A percentile compares a stretch with the other conserved stretches of the same genome.
Conservation (phyloP, 1,284 basidiomycete species). For the Mycena sp. region DNA sequence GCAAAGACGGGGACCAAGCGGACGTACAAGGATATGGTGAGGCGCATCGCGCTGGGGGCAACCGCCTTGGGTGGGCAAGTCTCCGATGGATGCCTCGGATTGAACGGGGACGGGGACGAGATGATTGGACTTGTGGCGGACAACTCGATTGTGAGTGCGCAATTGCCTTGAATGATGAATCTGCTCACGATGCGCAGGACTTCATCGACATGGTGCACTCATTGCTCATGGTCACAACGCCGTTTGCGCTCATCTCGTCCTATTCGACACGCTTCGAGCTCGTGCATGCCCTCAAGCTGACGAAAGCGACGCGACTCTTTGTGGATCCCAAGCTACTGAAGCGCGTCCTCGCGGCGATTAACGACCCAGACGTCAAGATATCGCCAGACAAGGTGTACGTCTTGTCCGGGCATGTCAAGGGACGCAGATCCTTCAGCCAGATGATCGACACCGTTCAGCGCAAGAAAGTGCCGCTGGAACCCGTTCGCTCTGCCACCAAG, state of each 20-base stretch:
- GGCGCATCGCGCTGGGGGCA: slow-evolving; percentile 61
- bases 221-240: slow-evolving; percentile 53
- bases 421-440: slow-evolving; percentile 54
- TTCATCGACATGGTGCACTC: slow-evolving; percentile 18
- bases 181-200: slow-evolving; percentile 17
- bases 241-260: slow-evolving; percentile 70
- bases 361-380: slow-evolving; percentile 62
- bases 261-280: slow-evolving; percentile 76
- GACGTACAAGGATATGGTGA: slow-evolving; percentile 58
- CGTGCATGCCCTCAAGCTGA: slow-evolving; percentile 61
- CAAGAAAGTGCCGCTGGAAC: slow-evolving; percentile 51
- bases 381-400: slow-evolving; percentile 61
- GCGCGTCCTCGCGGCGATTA: slow-evolving; percentile 53
- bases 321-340: slow-evolving; percentile 61
- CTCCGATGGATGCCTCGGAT: slow-evolving; percentile 62
- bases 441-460: slow-evolving; percentile 53
- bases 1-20: slow-evolving; percentile 57
- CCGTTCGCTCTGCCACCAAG: slow-evolving; percentile 56
- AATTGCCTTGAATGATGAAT: background rate
- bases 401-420: slow-evolving; percentile 45
- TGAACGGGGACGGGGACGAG: slow-evolving; percentile 57
- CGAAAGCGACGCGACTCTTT: slow-evolving; percentile 68
- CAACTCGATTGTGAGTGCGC: slow-evolving; percentile 68
- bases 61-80: slow-evolving; percentile 61
- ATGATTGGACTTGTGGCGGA: slow-evolving; percentile 75